A percentile compares a stretch with the other conserved stretches of the same genome.
phyloP scores from a whole-genome alignment of 163 green algal species.

The Scenedesmus sp. region DNA sequence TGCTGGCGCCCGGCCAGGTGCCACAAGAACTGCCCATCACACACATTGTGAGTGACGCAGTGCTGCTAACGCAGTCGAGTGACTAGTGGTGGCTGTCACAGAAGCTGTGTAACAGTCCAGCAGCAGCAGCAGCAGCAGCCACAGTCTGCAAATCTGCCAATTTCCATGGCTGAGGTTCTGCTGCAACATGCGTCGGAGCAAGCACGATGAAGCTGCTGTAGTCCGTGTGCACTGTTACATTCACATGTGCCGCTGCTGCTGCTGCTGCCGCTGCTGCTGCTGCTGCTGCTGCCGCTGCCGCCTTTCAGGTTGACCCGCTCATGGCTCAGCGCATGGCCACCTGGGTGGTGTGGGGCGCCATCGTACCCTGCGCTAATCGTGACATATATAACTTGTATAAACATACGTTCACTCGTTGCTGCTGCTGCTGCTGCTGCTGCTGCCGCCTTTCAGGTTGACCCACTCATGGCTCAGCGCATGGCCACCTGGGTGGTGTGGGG shows the following conservation, averaged over 20 bases:
- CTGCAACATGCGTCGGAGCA: no score
- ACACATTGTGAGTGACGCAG: not conserved
- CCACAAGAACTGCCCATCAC: not conserved
- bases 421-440: not conserved
- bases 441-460: not conserved
- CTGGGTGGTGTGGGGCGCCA: conserved; percentile 74
- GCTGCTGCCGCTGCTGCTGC: not conserved
- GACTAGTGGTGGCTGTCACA: no score
- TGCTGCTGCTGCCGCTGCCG: not conserved
- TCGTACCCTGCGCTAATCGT: conserved; percentile 46
- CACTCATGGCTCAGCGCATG: no score
- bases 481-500: no score
- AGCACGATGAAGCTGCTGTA: not conserved
- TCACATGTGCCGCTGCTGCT: not conserved
- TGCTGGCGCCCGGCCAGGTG: no score
- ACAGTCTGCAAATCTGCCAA: no score
- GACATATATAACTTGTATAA: no score
- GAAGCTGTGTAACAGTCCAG: not conserved
- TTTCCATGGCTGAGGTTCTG: no score
- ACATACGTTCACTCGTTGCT: no score
- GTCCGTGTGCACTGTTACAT: not conserved
- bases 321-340: conserved; percentile 81
- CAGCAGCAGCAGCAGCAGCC: not conserved
- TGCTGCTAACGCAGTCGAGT: not conserved
- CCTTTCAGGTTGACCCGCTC: conserved; percentile 64